Conservation (phyloP, 1,284 basidiomycete species). For the Polyporus tsugae region DNA sequence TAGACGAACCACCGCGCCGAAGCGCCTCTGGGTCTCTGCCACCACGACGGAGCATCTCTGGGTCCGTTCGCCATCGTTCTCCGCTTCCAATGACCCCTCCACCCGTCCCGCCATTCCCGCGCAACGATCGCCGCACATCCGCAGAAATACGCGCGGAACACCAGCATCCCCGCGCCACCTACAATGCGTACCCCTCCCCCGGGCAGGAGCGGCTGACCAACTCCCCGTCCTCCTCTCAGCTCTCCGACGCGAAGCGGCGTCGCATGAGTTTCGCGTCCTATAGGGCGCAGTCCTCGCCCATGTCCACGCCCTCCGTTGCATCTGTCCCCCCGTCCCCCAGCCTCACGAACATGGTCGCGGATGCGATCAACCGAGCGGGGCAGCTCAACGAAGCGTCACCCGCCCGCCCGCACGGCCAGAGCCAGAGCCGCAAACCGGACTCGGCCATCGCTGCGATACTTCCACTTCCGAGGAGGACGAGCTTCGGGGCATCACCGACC, state of each 20-base stretch:
- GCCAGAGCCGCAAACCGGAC: neutral
- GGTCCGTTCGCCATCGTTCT: neutral
- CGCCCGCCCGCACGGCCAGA: neutral
- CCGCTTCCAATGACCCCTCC: neutral
- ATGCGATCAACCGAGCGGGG: slow-evolving; percentile 30
- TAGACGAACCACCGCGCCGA: neutral
- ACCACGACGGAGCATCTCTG: neutral
- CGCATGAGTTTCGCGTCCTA: slow-evolving; percentile 30
- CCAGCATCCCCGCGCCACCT: slow-evolving; percentile 7
- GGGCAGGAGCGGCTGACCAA: no score
- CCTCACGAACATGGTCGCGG: slow-evolving; percentile 30
- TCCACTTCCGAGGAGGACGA: neutral
- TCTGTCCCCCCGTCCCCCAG: slow-evolving; percentile 32
- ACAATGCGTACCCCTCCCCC: neutral
- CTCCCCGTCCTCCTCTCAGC: slow-evolving; percentile 2
- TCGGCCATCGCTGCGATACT: neutral
- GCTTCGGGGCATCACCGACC: neutral
- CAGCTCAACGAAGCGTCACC: slow-evolving; percentile 19
- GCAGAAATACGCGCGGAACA: neutral
- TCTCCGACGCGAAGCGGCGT: slow-evolving; percentile 15
- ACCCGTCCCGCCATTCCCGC: slow-evolving; percentile 11
- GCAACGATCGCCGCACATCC: slow-evolving; percentile 4
- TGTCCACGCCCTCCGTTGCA: slow-evolving; percentile 26
- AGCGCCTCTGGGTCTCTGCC: neutral
- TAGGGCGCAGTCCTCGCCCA: slow-evolving; percentile 33